Evolutionary conservation across 164 flowering plant species (phyloP).

Genomic region (Liriodendron chinense): DNA sequence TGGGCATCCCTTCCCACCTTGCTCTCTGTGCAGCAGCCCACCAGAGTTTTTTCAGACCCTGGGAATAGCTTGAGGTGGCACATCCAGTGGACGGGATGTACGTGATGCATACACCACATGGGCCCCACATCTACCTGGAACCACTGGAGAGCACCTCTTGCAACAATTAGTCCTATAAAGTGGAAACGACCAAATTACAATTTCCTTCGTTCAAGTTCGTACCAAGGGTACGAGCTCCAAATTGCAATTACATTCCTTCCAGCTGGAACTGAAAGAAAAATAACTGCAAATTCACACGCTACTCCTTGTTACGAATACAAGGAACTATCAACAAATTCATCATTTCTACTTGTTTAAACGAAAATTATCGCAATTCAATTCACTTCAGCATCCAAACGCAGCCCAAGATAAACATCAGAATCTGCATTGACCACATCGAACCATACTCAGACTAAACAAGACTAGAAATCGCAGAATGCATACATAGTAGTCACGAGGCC

Average conservation of each 20-base stretch:
- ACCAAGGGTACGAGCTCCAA: not conserved
- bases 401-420: not conserved
- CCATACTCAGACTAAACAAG: not conserved
- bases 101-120: too few species aligned
- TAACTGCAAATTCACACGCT: not conserved
- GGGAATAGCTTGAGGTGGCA: too few species aligned
- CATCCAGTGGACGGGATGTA: too few species aligned
- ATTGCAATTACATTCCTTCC: not conserved
- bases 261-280: not conserved
- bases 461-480: not conserved
- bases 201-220: not conserved
- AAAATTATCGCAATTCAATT: not conserved
- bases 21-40: too few species aligned
- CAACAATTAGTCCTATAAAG: not conserved
- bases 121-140: too few species aligned
- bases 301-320: not conserved
- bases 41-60: too few species aligned
- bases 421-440: not conserved
- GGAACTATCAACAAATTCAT: not conserved
- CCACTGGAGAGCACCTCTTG: not conserved
- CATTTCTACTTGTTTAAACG: not conserved
- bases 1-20: too few species aligned
- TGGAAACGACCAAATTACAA: not conserved
- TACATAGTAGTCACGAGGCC: constrained; percentile 83
- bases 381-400: not conserved